Evolutionary conservation across 257 asterid species (phyloP).

Genomic region (Cinchona pubescens): DNA sequence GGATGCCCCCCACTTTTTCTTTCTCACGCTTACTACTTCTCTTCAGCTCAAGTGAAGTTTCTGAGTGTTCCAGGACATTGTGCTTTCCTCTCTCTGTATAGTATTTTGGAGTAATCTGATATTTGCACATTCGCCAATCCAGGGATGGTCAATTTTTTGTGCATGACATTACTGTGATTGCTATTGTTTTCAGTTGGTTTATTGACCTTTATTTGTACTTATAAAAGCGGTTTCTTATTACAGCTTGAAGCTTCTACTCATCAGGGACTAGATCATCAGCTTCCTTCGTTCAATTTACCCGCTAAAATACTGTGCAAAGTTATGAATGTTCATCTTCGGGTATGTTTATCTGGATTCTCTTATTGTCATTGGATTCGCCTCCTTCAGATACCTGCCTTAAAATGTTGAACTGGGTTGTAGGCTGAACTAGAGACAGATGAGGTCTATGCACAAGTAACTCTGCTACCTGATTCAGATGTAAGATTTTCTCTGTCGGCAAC

Average conservation of each 20-base stretch:
- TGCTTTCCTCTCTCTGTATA: background rate
- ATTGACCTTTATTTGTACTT: background rate
- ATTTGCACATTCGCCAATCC: background rate
- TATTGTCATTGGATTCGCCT: background rate
- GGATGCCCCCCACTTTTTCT: background rate
- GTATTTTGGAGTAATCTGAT: background rate
- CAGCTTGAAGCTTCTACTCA: conserved; percentile 98
- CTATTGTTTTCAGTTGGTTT: background rate
- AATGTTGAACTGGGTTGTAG: conserved; percentile 36
- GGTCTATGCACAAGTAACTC: conserved; percentile 85
- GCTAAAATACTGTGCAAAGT: conserved; percentile 92
- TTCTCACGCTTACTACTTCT: background rate
- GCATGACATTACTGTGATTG: background rate
- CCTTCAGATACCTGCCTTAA: background rate
- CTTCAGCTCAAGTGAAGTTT: background rate
- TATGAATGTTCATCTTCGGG: conserved; percentile 82
- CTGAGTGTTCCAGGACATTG: background rate
- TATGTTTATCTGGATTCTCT: conserved; percentile 23
- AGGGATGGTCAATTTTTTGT: background rate
- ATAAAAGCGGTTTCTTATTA: conserved; percentile 14
- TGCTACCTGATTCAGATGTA: conserved; percentile 82
- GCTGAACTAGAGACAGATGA: conserved; percentile 93
- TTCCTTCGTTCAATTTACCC: conserved; percentile 86
- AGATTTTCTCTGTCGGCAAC: conserved; percentile 20
- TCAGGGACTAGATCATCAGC: conserved; percentile 84